These are phyloP conservation scores for Starmerella stellata DNA, from an alignment of 805 yeast species.

Conservation along the genomic window DNA sequence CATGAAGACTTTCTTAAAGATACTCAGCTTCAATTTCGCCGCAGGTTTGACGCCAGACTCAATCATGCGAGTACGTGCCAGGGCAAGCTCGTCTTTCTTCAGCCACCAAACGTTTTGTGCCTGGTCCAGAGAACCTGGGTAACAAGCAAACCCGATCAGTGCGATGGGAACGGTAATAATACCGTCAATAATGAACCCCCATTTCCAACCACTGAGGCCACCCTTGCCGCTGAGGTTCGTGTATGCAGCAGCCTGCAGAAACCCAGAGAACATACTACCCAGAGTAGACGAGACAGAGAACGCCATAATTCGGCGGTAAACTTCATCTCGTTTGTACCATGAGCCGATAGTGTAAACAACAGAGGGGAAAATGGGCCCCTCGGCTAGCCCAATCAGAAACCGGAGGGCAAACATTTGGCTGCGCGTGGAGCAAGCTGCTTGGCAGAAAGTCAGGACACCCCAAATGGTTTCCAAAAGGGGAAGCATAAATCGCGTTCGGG, in stretches of 20 bases:
- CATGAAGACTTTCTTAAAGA: slow-evolving; percentile 19
- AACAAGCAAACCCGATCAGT: too few relatives aligned
- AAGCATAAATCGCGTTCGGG: slow-evolving; percentile 22
- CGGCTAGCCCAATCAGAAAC: slow-evolving; percentile 29
- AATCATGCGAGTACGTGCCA: too few relatives aligned
- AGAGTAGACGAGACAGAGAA: slow-evolving; percentile 27
- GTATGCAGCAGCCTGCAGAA: too few relatives aligned
- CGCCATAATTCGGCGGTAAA: slow-evolving; percentile 27
- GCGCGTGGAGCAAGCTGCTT: slow-evolving; percentile 21
- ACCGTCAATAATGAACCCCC: slow-evolving; percentile 47
- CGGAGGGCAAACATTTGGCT: slow-evolving; percentile 27
- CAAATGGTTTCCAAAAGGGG: slow-evolving; percentile 24
- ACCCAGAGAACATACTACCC: too few relatives aligned
- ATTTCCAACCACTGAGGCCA: slow-evolving; percentile 57
- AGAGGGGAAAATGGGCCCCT: slow-evolving; percentile 28
- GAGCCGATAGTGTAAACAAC: slow-evolving; percentile 28
- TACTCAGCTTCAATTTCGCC: slow-evolving; percentile 7
- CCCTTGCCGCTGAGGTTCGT: slow-evolving; percentile 28
- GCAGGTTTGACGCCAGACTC: slow-evolving; percentile 14
- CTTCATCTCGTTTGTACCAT: too few relatives aligned
- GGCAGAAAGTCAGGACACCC: slow-evolving; percentile 25
- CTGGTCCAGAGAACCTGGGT: too few relatives aligned
- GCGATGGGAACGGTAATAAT: slow-evolving; percentile 26
- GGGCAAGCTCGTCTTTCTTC: too few relatives aligned
- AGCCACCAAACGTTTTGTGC: too few relatives aligned